Base-by-base conservation (phyloP, 2,329 filamentous ascomycete species). In the Ophiocordyceps camponoti-leonardi region DNA sequence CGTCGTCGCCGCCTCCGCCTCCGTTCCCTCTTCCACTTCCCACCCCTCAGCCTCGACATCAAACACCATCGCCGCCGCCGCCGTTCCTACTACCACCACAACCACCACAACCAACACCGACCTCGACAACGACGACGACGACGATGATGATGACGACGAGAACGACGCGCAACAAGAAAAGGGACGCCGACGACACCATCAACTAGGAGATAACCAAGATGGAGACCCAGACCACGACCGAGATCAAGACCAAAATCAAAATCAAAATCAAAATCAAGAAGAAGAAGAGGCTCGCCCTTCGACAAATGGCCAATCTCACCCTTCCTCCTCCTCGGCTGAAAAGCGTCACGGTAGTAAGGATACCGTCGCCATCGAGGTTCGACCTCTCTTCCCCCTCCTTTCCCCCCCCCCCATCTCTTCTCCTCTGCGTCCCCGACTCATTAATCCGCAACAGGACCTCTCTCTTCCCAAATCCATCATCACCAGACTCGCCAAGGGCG, bases 401-500 rank as follows among this genome's bases (percentile, higher is more conserved):
- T 3, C n/a, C 13, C 16, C 33, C 23, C 30, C 33, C 7, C 13
- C 10, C 41, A 7, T 6, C 39, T 22, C 23, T 12, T 12, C n/a
- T n/a, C n/a, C n/a, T n/a, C n/a, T n/a, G n/a, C n/a, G n/a, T n/a
- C n/a, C n/a, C n/a, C n/a, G n/a, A n/a, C n/a, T n/a, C n/a, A n/a
- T n/a, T n/a, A n/a, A n/a, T n/a, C n/a, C 22, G 11, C n/a, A 33
- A 84, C 41, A 84, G 79, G 84, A 90, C 57, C 73, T 88, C 47
- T 79, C 72, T 49, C 70, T 92, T 14, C 85, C 85, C 30, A 86
- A 85, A 57, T 86, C 83, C 7, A 86, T 90, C 63, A 80, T 90
- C 52, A 83, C 82, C 45, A 73, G 84, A 45, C 71, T 92, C 31
- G 82, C 83, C 39, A 90, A 90, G 65, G 81, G 83, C 39, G 83